These are phyloP conservation scores for Glebionis coronaria DNA, from an alignment of 129 eudicot genomes.

Conservation along the genomic window DNA sequence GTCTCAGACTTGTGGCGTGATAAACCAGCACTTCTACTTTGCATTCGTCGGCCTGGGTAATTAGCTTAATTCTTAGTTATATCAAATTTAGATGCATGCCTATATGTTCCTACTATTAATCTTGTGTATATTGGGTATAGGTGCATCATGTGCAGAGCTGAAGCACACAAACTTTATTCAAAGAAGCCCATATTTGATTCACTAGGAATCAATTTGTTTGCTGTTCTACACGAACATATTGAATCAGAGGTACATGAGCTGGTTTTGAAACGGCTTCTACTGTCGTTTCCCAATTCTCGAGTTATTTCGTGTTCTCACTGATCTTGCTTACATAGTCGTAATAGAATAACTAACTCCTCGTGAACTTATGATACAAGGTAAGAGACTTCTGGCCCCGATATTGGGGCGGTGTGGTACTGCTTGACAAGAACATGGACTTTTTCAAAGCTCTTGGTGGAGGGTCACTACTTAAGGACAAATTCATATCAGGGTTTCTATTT, in stretches of 20 bases:
- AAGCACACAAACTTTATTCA: constrained; percentile 79
- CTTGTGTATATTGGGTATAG: constrained; percentile 31
- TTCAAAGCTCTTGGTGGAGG: constrained; percentile 89
- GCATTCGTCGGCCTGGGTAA: constrained; percentile 83
- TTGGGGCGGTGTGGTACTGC: constrained; percentile 79
- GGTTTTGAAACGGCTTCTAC: not conserved
- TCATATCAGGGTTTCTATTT: constrained; percentile 75
- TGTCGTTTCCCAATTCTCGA: not conserved
- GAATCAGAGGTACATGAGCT: constrained; percentile 53
- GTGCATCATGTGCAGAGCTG: constrained; percentile 96
- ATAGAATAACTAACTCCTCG: not conserved
- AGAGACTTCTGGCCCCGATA: constrained; percentile 86
- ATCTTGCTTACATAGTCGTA: too few relatives aligned
- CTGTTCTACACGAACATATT: constrained; percentile 68
- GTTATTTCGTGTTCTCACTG: too few relatives aligned
- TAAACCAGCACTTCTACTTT: constrained; percentile 60
- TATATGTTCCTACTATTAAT: not conserved
- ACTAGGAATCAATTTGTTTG: constrained; percentile 63
- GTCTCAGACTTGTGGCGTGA: constrained; percentile 71
- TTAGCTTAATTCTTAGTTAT: constrained; percentile 12
- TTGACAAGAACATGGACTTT: constrained; percentile 66
- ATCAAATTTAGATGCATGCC: constrained; percentile 9
- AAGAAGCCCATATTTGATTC: constrained; percentile 83
- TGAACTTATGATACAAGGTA: constrained; percentile 41
- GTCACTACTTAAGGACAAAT: constrained; percentile 68